A percentile compares a stretch with the other conserved stretches of the same genome.
These are phyloP conservation scores for Skeletonema grethae DNA, from an alignment of 108 stramenopile genomes.

Conservation along the genomic window DNA sequence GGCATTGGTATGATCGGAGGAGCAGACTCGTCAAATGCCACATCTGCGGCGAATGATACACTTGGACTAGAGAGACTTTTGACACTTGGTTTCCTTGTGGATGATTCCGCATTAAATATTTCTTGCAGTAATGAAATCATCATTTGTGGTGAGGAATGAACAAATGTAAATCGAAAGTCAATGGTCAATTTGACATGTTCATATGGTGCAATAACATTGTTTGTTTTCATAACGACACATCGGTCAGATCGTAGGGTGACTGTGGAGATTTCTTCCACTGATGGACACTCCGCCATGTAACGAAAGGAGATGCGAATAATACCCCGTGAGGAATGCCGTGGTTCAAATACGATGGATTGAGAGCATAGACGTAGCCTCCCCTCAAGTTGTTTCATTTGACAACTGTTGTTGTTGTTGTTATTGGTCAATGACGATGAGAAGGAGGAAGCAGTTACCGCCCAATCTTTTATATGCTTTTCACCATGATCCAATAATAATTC, in stretches of 20 bases:
- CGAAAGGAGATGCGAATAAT: constrained; percentile 74
- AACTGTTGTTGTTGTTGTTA: constrained; percentile 4
- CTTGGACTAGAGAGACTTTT: neutral
- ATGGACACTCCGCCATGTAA: constrained; percentile 60
- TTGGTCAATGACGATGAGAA: constrained; percentile 3
- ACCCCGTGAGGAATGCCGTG: constrained; percentile 59
- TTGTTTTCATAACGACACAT: constrained; percentile 62
- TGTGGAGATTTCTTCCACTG: constrained; percentile 11
- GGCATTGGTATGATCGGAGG: constrained; percentile 31
- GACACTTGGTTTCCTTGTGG: neutral
- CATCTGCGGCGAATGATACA: constrained; percentile 25
- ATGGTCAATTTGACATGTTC: constrained; percentile 37
- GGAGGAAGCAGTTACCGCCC: constrained; percentile 78
- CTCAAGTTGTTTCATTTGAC: constrained; percentile 63
- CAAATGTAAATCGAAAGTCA: constrained; percentile 67
- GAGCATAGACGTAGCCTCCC: constrained; percentile 80
- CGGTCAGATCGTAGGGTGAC: constrained; percentile 44
- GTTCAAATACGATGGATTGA: constrained; percentile 80
- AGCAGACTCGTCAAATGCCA: constrained; percentile 28
- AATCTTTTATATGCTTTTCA: constrained; percentile 80
- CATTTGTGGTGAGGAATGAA: constrained; percentile 68
- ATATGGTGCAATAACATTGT: constrained; percentile 67
- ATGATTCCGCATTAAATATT: constrained; percentile 46
- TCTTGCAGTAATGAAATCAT: constrained; percentile 55
- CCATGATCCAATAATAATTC: constrained; percentile 79